phyloP scores from a whole-genome alignment of 1,139 yeast species.

The Pichia sp. region DNA sequence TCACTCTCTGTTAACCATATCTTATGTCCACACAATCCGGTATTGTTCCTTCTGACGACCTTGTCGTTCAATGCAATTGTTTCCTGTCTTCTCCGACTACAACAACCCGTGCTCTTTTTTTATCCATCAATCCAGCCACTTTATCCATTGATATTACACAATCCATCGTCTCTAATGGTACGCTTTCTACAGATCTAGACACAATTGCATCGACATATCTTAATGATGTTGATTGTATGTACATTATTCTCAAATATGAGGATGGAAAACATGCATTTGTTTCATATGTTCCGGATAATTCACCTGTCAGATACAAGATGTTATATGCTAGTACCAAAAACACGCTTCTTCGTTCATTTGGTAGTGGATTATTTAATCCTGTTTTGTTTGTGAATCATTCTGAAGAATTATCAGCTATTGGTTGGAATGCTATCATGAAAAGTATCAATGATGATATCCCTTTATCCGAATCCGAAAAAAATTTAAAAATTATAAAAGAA shows the following conservation, averaged over 20 bases:
- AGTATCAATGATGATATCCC: conserved; percentile 39
- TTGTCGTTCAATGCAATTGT: conserved; percentile 41
- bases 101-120: conserved; percentile 29
- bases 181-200: conserved; percentile 38
- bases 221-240: conserved; percentile 50
- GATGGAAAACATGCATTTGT: conserved; percentile 44
- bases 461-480: conserved; percentile 57
- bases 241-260: conserved; percentile 46
- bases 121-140: conserved; percentile 34
- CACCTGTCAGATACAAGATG: conserved; percentile 84
- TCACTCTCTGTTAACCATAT: neutral
- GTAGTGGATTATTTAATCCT: conserved; percentile 51
- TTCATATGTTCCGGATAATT: conserved; percentile 80
- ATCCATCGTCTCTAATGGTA: neutral
- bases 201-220: conserved; percentile 33
- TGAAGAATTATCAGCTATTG: conserved; percentile 51
- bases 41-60: conserved; percentile 35
- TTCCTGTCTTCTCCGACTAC: conserved; percentile 34
- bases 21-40: conserved; percentile 33
- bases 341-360: conserved; percentile 63
- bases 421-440: conserved; percentile 39
- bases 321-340: conserved; percentile 86
- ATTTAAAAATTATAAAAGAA: conserved; percentile 30
- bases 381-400: conserved; percentile 48
- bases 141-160: conserved; percentile 18